These are phyloP conservation scores for Lunularia cruciata DNA, from an alignment of 225 moss, liverwort and hornwort genomes.

Conservation along the genomic window DNA sequence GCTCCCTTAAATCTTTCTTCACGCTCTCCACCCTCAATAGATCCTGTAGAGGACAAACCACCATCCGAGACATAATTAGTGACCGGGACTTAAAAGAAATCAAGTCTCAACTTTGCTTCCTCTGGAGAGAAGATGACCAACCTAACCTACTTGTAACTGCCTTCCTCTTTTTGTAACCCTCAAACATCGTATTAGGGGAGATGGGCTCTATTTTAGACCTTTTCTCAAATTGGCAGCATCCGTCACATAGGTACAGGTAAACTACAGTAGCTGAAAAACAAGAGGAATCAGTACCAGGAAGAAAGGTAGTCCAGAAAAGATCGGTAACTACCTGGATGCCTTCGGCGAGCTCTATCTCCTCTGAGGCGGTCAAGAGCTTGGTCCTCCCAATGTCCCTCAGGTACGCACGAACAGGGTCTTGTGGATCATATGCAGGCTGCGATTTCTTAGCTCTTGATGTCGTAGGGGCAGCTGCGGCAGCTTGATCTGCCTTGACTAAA, in stretches of 20 bases:
- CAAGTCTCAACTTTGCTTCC: too few relatives aligned
- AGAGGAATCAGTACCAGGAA: neutral
- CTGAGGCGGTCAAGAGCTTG: conserved; percentile 70
- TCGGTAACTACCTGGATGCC: conserved; percentile 56
- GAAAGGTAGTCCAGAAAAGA: too few relatives aligned
- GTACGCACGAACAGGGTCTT: conserved; percentile 79
- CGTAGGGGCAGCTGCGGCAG: conserved; percentile 41
- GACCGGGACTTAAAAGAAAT: neutral
- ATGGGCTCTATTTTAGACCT: too few relatives aligned
- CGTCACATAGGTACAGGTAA: neutral
- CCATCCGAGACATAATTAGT: neutral
- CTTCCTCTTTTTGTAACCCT: too few relatives aligned
- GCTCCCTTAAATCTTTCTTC: conserved; percentile 55
- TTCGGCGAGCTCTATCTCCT: conserved; percentile 70
- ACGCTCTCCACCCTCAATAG: conserved; percentile 67
- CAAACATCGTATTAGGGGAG: too few relatives aligned
- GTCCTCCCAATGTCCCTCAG: conserved; percentile 70
- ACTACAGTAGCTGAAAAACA: neutral
- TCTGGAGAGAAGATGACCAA: too few relatives aligned
- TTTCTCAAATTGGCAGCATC: too few relatives aligned
- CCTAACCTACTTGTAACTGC: too few relatives aligned
- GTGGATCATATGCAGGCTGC: conserved; percentile 51
- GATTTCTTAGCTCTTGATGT: conserved; percentile 60
- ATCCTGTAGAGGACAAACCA: conserved; percentile 48
- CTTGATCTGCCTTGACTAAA: conserved; percentile 65